Base-by-base conservation (phyloP, 2,329 filamentous ascomycete genomes). In the Colletotrichum sp. region DNA sequence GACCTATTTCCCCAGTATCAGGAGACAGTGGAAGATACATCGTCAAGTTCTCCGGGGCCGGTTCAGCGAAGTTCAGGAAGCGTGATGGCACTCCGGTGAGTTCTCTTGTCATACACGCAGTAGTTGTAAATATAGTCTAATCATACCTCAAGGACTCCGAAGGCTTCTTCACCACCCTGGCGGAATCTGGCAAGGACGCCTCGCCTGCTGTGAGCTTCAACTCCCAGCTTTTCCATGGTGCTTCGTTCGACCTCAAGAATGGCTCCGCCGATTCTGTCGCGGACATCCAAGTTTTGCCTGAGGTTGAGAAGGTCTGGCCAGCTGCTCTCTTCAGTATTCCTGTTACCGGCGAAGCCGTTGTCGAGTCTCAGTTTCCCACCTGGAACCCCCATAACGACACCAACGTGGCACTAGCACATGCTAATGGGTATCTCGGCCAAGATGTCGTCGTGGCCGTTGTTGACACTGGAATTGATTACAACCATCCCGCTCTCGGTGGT, bases 401-500 rank as follows among this genome's bases (percentile, higher is more conserved):
- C 12, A 66, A 56, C 13, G 73, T 75, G 8, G 28, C 6, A 2
- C 15, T 64, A 4, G 15, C 73, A 72, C 30, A 32, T n/a, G 6
- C 34, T 1, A 24, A 61, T 16, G 60, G 73, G 34, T 43, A 55
- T 28, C 24, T 61, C 5, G 73, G 73, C 16, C 1, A 36, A 38
- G 73, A 56, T 16, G 62, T 72, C 6, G 38, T 34, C 0, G 55
- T 76, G 2, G 74, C 71, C 5, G 43, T 78, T 18, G 79, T 85
- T 21, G 83, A 85, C 68, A 83, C 80, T 24, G 85, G 85, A 30
- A 81, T 90, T 34, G 89, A 91, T 78, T 90, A 90, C 79, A 83
- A 79, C 10, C 88, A 89, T 71, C 88, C 88, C 8, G 86, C 87
- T 18, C 84, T 91, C 2, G 89, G 89, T 16, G 88, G 88, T 5